Percentiles rank a stretch among this genome's conserved stretches.
Evolutionary conservation across 2,329 filamentous ascomycete genomes (phyloP).

Genomic region (Fusarium pseudograminearum): DNA sequence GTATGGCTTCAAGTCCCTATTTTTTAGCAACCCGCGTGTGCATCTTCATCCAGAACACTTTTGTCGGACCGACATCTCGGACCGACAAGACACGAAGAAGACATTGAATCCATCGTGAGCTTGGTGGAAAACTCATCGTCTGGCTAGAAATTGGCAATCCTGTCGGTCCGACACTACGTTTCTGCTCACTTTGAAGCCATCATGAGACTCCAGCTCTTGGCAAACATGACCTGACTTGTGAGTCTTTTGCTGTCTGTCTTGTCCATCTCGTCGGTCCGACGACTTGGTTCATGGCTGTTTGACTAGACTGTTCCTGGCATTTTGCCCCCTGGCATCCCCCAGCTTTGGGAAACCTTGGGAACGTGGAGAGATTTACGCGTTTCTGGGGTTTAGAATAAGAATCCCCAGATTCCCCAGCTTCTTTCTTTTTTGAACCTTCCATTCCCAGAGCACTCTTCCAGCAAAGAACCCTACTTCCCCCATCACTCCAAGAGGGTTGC

Average conservation of each 20-base stretch:
- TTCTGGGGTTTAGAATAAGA: constrained; percentile 27
- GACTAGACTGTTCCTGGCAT: constrained; percentile 6
- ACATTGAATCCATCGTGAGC: neutral
- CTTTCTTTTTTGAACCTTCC: neutral
- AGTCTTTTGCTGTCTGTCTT: neutral
- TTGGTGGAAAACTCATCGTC: constrained; percentile 1
- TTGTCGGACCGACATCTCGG: constrained; percentile 14
- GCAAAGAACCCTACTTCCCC: neutral
- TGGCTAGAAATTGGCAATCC: constrained; percentile 6
- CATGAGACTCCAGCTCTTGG: constrained; percentile 19
- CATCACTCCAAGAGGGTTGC: neutral
- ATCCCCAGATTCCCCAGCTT: constrained; percentile 27
- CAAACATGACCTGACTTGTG: constrained; percentile 1
- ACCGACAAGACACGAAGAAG: neutral
- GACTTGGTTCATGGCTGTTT: neutral
- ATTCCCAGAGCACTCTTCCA: constrained; percentile 1
- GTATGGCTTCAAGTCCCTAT: no score
- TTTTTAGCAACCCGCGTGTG: no score
- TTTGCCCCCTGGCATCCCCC: constrained; percentile 7
- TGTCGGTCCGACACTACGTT: constrained; percentile 5
- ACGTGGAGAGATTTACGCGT: constrained; percentile 13
- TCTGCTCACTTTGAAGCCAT: constrained; percentile 8
- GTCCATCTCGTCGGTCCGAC: constrained; percentile 10
- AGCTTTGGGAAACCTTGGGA: neutral
- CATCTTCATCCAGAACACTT: neutral